Evolutionary conservation across 164 flowering plant genomes (phyloP).

Genomic region (Chimonanthus salicifolius): DNA sequence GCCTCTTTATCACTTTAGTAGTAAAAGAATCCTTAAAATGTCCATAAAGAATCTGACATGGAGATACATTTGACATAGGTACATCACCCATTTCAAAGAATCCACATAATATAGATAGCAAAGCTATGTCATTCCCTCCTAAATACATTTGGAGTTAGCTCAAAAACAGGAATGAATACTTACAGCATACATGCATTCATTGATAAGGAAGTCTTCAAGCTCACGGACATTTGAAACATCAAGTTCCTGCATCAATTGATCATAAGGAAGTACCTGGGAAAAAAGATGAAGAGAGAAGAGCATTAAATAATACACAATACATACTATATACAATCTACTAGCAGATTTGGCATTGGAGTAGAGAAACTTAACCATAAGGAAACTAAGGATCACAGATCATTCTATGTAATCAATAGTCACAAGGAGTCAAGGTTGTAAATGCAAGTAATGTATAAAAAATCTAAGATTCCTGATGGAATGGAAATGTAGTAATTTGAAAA

Average conservation of each 20-base stretch:
- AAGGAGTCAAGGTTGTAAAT: neutral
- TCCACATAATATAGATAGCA: neutral
- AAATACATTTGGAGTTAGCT: neutral
- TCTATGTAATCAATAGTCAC: too few species aligned
- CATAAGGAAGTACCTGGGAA: slow-evolving; percentile 80
- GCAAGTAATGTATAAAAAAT: neutral
- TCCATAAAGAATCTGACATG: too few species aligned
- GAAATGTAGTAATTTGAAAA: too few species aligned
- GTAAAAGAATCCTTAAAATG: too few species aligned
- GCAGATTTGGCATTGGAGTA: neutral
- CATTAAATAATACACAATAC: neutral
- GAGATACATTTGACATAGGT: too few species aligned
- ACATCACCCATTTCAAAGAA: too few species aligned
- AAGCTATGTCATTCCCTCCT: neutral
- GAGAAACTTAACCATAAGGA: neutral
- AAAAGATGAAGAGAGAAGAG: neutral
- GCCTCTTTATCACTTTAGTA: too few species aligned
- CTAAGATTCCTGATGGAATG: too few species aligned
- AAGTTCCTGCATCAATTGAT: slow-evolving; percentile 76
- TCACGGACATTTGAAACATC: slow-evolving; percentile 94
- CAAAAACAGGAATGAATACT: slow-evolving; percentile 19
- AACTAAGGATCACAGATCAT: too few species aligned
- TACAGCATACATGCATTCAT: slow-evolving; percentile 99
- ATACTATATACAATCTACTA: neutral
- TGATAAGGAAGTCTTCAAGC: slow-evolving; percentile 96